A percentile compares a stretch with the other conserved stretches of the same genome.
These are phyloP conservation scores for Beauveria caledonica DNA, from an alignment of 2,329 filamentous ascomycete genomes.

Conservation along the genomic window DNA sequence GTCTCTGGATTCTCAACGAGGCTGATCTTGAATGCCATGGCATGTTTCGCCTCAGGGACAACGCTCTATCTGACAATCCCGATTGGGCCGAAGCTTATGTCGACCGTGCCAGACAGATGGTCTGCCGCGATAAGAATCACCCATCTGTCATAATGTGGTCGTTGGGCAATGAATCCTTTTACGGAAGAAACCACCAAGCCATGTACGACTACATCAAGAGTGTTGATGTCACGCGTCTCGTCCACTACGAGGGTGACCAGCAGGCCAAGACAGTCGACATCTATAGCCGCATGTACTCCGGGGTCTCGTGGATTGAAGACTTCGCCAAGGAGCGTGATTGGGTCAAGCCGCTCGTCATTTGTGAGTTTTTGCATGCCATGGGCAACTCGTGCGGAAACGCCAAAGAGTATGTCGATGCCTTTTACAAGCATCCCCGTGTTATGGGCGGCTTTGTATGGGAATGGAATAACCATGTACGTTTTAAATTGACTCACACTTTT, in stretches of 20 bases:
- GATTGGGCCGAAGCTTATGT: conserved; percentile 57
- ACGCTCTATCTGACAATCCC: conserved; percentile 47
- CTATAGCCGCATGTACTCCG: conserved; percentile 58
- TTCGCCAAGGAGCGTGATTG: conserved; percentile 33
- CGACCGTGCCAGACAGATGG: conserved; percentile 56
- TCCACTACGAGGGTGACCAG: conserved; percentile 59
- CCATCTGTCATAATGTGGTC: conserved; percentile 63
- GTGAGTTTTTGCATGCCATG: conserved; percentile 56
- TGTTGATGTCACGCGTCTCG: conserved; percentile 46
- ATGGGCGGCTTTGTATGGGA: conserved; percentile 62
- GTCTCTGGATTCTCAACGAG: conserved; percentile 55
- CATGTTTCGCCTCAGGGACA: conserved; percentile 33
- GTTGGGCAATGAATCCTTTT: conserved; percentile 64
- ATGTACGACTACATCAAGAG: conserved; percentile 58
- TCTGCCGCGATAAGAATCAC: conserved; percentile 53
- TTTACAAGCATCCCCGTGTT: conserved; percentile 39
- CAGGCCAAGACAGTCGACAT: conserved; percentile 53
- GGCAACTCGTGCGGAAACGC: conserved; percentile 62
- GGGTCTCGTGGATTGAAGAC: conserved; percentile 35
- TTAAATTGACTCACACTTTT: too few relatives aligned
- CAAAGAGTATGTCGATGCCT: conserved; percentile 58
- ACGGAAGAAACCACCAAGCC: conserved; percentile 56
- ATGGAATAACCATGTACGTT: conserved; percentile 49
- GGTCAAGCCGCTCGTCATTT: conserved; percentile 49
- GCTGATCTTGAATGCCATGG: conserved; percentile 48